phyloP scores from a whole-genome alignment of 352 stramenopile genomes.

The Pseudoperonospora humuli region DNA sequence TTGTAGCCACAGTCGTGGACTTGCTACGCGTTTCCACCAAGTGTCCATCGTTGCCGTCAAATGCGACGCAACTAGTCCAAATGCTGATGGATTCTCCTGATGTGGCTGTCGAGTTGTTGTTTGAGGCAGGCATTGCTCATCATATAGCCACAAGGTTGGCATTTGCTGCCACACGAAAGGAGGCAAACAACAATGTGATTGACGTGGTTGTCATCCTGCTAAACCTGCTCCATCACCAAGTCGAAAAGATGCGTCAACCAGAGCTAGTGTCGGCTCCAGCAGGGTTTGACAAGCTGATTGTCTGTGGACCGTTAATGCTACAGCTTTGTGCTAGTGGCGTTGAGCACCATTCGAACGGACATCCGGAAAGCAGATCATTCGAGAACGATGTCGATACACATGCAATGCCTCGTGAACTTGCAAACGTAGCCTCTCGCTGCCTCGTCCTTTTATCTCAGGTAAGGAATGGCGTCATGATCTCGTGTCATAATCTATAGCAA shows the following conservation, averaged over 20 bases:
- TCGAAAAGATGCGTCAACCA: constrained; percentile 17
- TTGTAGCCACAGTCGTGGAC: constrained; percentile 21
- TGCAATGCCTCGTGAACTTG: constrained; percentile 3
- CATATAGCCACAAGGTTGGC: constrained; percentile 19
- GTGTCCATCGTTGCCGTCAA: constrained; percentile 26
- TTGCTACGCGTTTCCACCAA: constrained; percentile 27
- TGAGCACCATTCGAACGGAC: neutral
- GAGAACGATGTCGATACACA: neutral
- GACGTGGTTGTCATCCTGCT: constrained; percentile 32
- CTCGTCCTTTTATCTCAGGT: constrained; percentile 61
- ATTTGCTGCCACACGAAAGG: constrained; percentile 15
- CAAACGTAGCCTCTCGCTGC: constrained; percentile 43
- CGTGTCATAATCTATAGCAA: neutral
- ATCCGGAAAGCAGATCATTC: constrained; percentile 6
- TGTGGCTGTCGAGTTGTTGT: constrained; percentile 18
- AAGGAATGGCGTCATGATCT: neutral
- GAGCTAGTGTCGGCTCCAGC: neutral
- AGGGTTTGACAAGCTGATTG: constrained; percentile 25
- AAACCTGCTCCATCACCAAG: constrained; percentile 30
- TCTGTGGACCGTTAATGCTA: constrained; percentile 25
- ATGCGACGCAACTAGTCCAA: constrained; percentile 29
- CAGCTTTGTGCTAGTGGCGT: constrained; percentile 24
- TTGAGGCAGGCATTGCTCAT: constrained; percentile 22
- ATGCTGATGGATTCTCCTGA: constrained; percentile 23
- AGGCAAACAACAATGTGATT: constrained; percentile 7